Base-by-base conservation (phyloP, 2,329 filamentous ascomycete species). In the Aspergillus japonicus region DNA sequence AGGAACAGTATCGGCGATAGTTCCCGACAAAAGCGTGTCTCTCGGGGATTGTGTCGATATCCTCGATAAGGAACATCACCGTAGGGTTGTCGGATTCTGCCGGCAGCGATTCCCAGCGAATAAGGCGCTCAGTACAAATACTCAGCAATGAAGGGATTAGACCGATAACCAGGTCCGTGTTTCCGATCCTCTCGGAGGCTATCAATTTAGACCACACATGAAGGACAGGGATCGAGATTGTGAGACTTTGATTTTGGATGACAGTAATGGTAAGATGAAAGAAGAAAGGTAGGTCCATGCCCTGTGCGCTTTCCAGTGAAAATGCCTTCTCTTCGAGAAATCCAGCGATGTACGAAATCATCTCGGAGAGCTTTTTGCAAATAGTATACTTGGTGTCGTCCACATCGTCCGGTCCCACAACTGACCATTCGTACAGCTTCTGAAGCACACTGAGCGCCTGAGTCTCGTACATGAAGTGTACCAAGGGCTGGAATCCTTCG, bases 1-100 rank as follows among this genome's bases (percentile, higher is more conserved):
- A 89, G 3, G 88, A 87, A 73, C 92, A 95, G 70, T 96, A 98
- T 60, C 95, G 86, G 44, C 95, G 85, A 74, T 99, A 99, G 71
- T 99, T 98, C 4, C 94, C 92, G 11, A 98, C 83, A 73, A 99
- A 99, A 1, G 92, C 92, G 76, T 99, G 95, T 24, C 92, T 86
- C 73, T 99, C 95, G 0, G 95, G 95, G 21, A 94, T 82, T 0
- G 94, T 98, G 70, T 99, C 95, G 58, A 96, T 96, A 71, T 99
- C 95, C 70, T 98, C 93, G 69, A 92, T 83, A 1, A 99, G 82
- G 66, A 96, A 95, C 11, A 91, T 80, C 60, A 92, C 85, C 0
- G 90, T 93, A 2, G 90, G 83, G 67, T 97, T 89, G 50, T 91
- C 85, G 0, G 88, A 89, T 63, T 96, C 90, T 64, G 94, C 88